Conservation (phyloP, 768 basidiomycete species). For the Termitomyces sp. region DNA sequence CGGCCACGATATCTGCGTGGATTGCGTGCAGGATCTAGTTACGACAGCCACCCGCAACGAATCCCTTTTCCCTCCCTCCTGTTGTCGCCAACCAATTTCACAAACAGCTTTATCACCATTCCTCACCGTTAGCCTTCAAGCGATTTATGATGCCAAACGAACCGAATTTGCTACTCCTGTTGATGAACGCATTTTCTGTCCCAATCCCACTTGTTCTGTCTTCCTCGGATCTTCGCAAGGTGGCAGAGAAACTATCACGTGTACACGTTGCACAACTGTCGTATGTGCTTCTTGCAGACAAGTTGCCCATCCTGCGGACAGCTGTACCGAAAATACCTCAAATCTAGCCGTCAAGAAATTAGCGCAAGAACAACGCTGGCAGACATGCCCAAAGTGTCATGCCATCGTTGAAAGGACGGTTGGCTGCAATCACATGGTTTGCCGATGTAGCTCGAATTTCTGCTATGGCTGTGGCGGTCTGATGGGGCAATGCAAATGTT, state of each 20-base stretch:
- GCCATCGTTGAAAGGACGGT: conserved; percentile 48
- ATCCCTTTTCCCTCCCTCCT: conserved; percentile 45
- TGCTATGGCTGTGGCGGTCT: conserved; percentile 57
- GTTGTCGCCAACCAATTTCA: conserved; percentile 37
- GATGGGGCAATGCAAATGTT: conserved; percentile 42
- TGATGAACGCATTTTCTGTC: conserved; percentile 44
- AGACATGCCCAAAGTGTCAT: conserved; percentile 56
- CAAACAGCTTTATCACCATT: conserved; percentile 19
- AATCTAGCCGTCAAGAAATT: conserved; percentile 36
- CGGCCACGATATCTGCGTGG: conserved; percentile 38
- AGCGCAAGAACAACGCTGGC: conserved; percentile 44
- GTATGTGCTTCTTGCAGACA: conserved; percentile 49
- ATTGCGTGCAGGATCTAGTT: conserved; percentile 38
- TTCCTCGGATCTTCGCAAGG: conserved; percentile 42
- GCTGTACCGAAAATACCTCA: conserved; percentile 37
- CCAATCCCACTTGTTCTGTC: conserved; percentile 41
- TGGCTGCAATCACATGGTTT: conserved; percentile 68
- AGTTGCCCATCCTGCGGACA: conserved; percentile 30
- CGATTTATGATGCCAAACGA: conserved; percentile 34
- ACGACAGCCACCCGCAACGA: conserved; percentile 41
- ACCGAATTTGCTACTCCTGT: conserved; percentile 39
- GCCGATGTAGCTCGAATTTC: conserved; percentile 50
- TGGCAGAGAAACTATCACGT: conserved; percentile 15
- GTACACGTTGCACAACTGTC: conserved; percentile 29
- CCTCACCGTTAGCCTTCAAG: conserved; percentile 21